phyloP scores from a whole-genome alignment of 306 rosid species.

The Cicer judaicum region DNA sequence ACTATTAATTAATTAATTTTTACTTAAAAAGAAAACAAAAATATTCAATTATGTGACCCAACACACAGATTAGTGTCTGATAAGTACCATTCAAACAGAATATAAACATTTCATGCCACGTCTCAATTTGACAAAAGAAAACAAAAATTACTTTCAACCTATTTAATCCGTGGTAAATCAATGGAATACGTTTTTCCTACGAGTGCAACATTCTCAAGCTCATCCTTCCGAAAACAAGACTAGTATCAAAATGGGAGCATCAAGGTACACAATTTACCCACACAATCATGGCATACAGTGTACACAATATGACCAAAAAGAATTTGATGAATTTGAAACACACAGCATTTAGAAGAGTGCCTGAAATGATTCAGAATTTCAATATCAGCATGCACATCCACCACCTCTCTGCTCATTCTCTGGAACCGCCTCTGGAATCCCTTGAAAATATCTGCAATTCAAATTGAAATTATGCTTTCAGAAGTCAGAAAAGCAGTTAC shows the following conservation, averaged over 20 bases:
- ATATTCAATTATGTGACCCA: background rate
- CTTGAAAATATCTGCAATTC: slow-evolving; percentile 87
- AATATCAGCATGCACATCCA: slow-evolving; percentile 89
- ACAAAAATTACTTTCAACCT: slow-evolving; percentile 10
- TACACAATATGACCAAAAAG: slow-evolving; percentile 52
- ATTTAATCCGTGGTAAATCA: slow-evolving; percentile 30
- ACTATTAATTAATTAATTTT: background rate
- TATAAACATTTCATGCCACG: slow-evolving; percentile 21
- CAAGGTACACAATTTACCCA: slow-evolving; percentile 43
- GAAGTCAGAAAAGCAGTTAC: slow-evolving; percentile 17
- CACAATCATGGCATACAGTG: slow-evolving; percentile 49
- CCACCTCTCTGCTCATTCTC: slow-evolving; percentile 86
- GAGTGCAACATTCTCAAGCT: slow-evolving; percentile 43
- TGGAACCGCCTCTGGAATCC: slow-evolving; percentile 75
- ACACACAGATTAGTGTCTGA: background rate
- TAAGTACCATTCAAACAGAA: slow-evolving; percentile 15
- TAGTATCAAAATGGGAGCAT: slow-evolving; percentile 38
- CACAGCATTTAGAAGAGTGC: slow-evolving; percentile 35
- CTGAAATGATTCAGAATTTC: slow-evolving; percentile 33
- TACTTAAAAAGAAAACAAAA: slow-evolving; percentile 11
- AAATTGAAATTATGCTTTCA: slow-evolving; percentile 18
- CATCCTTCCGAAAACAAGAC: slow-evolving; percentile 48
- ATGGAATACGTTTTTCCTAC: slow-evolving; percentile 43
- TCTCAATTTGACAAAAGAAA: slow-evolving; percentile 27
- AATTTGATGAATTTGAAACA: slow-evolving; percentile 44